A percentile compares a stretch with the other conserved stretches of the same genome.
phyloP scores from a whole-genome alignment of 2,329 filamentous ascomycete species.

The Domatiomyces globalis region DNA sequence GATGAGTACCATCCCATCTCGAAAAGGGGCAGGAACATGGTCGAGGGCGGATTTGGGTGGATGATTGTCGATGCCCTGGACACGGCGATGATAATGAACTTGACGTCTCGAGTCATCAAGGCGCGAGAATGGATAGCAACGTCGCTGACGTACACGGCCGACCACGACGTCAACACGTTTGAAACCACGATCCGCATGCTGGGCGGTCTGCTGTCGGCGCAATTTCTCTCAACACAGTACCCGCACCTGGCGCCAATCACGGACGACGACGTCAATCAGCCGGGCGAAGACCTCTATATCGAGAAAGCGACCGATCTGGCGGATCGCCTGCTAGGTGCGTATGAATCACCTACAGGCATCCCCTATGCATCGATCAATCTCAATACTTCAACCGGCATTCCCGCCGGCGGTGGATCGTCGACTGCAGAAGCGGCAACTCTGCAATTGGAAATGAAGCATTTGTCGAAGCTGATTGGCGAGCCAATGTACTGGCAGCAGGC shows the following conservation, averaged over 20 bases:
- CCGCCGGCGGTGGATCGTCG: constrained; percentile 75
- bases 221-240: constrained; percentile 79
- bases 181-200: constrained; percentile 98
- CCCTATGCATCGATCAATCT: constrained; percentile 86
- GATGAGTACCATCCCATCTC: constrained; percentile 79
- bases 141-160: constrained; percentile 59
- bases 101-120: constrained; percentile 69
- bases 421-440: constrained; percentile 86
- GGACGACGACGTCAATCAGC: constrained; percentile 55
- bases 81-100: constrained; percentile 96
- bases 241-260: constrained; percentile 62
- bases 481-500: constrained; percentile 81
- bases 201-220: constrained; percentile 78
- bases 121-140: constrained; percentile 80
- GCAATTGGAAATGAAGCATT: constrained; percentile 93
- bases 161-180: constrained; percentile 94
- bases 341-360: constrained; percentile 72
- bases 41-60: constrained; percentile 81
- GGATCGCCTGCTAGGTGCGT: constrained; percentile 73
- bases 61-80: constrained; percentile 94
- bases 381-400: constrained; percentile 58
- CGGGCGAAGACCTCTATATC: constrained; percentile 81
- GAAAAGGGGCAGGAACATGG: constrained; percentile 71
- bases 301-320: constrained; percentile 92
- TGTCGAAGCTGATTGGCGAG: constrained; percentile 88